Conservation (phyloP, 2,329 filamentous ascomycete genomes). For the Cercospora sp. region DNA sequence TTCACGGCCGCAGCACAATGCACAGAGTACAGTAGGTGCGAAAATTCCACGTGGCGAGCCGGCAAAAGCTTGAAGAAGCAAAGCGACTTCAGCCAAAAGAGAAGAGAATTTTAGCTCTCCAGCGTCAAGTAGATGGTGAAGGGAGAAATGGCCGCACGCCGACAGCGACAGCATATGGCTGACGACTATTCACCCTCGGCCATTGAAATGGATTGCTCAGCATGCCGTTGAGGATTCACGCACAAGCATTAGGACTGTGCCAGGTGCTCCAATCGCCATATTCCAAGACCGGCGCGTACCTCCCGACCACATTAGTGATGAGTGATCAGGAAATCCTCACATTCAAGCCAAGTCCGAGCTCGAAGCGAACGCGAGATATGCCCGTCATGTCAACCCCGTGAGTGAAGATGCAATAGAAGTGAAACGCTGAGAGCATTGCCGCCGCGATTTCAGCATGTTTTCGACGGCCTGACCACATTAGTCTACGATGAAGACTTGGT, state of each 20-base stretch:
- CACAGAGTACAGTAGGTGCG: not conserved
- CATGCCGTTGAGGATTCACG: not conserved
- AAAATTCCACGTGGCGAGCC: not conserved
- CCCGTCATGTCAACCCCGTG: not conserved
- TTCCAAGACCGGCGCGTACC: not conserved
- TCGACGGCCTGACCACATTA: not conserved
- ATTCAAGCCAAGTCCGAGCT: not conserved
- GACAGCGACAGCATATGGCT: not conserved
- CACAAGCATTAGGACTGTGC: not conserved
- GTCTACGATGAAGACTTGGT: not conserved
- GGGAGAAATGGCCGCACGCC: not conserved
- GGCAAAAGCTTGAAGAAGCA: not conserved
- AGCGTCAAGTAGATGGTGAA: not conserved
- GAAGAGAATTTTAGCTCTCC: not conserved
- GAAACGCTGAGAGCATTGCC: not conserved
- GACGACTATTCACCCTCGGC: not conserved
- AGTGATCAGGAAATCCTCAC: constrained; percentile 13
- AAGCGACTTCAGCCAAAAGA: not conserved
- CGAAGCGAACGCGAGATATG: not conserved
- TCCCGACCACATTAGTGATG: constrained; percentile 1
- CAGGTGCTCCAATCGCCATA: not conserved
- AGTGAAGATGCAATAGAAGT: not conserved
- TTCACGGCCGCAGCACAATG: not conserved
- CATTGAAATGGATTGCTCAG: not conserved
- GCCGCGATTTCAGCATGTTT: not conserved